Conservation (phyloP, 2,329 filamentous ascomycete species). For the Dothistroma pini region DNA sequence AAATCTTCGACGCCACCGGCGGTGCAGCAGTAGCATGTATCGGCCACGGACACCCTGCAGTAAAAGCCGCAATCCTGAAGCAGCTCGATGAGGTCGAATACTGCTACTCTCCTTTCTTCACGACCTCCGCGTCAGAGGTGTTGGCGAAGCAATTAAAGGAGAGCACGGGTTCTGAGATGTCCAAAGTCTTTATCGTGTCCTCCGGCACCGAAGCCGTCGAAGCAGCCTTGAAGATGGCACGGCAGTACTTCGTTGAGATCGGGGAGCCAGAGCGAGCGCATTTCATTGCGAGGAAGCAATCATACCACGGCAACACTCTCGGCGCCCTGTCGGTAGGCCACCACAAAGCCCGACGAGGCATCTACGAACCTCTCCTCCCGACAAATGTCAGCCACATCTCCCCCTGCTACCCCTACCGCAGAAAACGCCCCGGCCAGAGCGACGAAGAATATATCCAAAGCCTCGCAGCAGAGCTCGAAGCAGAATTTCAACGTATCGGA, state of each 20-base stretch:
- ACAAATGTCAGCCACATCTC: conserved; percentile 29
- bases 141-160: conserved; percentile 47
- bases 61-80: conserved; percentile 56
- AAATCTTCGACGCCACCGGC: conserved; percentile 66
- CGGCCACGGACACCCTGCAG: conserved; percentile 50
- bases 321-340: conserved; percentile 44
- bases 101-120: conserved; percentile 56
- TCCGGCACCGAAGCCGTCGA: conserved; percentile 49
- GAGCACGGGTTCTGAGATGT: conserved; percentile 49
- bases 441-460: conserved; percentile 41
- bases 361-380: conserved; percentile 35
- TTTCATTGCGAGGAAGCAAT: conserved; percentile 46
- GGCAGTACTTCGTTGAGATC: conserved; percentile 48
- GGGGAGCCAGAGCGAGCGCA: conserved; percentile 38
- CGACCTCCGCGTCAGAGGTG: conserved; percentile 50
- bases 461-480: conserved; percentile 46
- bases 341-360: conserved; percentile 34
- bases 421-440: conserved; percentile 34
- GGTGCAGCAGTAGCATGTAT: conserved; percentile 69
- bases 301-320: conserved; percentile 52
- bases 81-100: conserved; percentile 59
- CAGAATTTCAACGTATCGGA: conserved; percentile 46
- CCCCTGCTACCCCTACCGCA: conserved; percentile 37
- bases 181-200: conserved; percentile 52
- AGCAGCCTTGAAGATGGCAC: conserved; percentile 47